A percentile compares a stretch with the other conserved stretches of the same genome.
Conservation (phyloP, 345 rosid genomes). For the Clausena lansium region DNA sequence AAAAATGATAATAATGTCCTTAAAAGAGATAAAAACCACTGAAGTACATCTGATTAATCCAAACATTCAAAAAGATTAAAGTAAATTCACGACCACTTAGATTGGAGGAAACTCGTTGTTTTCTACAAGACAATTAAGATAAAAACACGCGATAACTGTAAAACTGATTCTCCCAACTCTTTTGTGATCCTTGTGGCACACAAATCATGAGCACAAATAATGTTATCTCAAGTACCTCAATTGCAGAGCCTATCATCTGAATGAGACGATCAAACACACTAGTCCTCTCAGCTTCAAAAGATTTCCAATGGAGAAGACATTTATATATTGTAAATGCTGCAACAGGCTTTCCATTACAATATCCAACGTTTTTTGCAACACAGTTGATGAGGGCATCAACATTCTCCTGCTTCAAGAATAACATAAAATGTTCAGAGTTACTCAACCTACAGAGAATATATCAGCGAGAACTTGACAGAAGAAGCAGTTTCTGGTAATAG, state of each 20-base stretch:
- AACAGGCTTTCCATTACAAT: conserved; percentile 80
- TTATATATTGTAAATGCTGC: conserved; percentile 95
- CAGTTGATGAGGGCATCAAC: conserved; percentile 81
- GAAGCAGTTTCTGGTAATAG: conserved; percentile 9
- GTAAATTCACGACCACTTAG: neutral
- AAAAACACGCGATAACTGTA: neutral
- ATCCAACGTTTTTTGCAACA: conserved; percentile 71
- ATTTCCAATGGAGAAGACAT: conserved; percentile 97
- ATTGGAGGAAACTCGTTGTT: neutral
- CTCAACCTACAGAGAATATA: conserved; percentile 13
- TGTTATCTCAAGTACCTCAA: conserved; percentile 60
- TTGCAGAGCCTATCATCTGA: conserved; percentile 97
- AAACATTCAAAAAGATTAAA: neutral
- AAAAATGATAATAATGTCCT: neutral
- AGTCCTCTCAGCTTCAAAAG: conserved; percentile 94
- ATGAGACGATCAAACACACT: conserved; percentile 94
- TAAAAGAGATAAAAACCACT: neutral
- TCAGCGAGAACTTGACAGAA: conserved; percentile 12
- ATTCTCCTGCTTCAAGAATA: conserved; percentile 63
- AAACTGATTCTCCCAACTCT: neutral
- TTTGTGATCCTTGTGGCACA: neutral
- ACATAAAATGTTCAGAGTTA: conserved; percentile 16
- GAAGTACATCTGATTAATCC: neutral
- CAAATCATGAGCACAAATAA: conserved; percentile 8
- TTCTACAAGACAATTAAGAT: neutral